phyloP scores from a whole-genome alignment of 139 green algal species.

The Chlorella sp. region DNA sequence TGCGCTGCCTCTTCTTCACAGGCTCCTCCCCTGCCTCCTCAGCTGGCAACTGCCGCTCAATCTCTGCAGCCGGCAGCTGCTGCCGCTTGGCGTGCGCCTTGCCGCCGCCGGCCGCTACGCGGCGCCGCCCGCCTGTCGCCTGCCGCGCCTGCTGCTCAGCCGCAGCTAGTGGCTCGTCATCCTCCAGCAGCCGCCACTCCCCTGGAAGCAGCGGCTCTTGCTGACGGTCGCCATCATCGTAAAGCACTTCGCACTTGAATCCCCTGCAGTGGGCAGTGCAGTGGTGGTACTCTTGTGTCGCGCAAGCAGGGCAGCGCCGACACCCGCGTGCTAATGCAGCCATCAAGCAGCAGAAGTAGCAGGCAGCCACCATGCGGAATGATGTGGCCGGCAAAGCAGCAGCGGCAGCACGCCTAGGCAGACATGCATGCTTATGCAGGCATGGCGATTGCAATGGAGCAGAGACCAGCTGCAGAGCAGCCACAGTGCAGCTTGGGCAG shows the following conservation, averaged over 20 bases:
- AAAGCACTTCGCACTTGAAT: neutral
- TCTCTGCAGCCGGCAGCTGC: neutral
- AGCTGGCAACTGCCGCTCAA: neutral
- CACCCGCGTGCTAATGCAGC: no score
- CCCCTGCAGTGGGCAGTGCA: no score
- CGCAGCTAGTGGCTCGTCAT: no score
- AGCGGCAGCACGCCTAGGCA: neutral
- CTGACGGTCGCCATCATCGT: neutral
- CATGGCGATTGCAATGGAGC: neutral
- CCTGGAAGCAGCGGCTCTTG: neutral
- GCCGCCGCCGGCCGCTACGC: neutral
- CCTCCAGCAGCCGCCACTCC: neutral
- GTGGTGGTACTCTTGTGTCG: no score
- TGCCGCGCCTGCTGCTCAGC: neutral
- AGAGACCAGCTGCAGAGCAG: no score
- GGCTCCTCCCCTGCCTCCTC: neutral
- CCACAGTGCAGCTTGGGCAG: no score
- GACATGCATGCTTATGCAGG: neutral
- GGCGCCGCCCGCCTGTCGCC: neutral
- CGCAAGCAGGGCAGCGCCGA: no score
- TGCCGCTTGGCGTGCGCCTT: neutral
- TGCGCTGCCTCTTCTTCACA: neutral
- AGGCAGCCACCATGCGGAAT: no score
- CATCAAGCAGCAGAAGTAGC: no score
- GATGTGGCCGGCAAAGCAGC: no score